These are phyloP conservation scores for Hypholoma fasciculare DNA, from an alignment of 768 basidiomycete genomes.

Conservation along the genomic window DNA sequence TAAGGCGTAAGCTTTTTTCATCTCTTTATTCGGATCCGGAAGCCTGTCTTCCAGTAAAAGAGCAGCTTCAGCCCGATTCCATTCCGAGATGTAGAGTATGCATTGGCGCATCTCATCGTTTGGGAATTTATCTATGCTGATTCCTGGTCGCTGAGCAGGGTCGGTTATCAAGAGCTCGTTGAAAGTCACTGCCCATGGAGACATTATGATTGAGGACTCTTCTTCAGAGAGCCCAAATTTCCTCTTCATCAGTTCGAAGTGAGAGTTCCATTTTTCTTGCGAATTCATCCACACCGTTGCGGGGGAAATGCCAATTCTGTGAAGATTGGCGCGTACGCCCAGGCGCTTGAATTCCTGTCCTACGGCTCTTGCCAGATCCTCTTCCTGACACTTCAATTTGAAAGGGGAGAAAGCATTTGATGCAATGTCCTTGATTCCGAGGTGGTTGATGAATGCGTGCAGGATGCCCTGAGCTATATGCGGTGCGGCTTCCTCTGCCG, in stretches of 20 bases:
- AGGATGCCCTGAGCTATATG: conserved; percentile 29
- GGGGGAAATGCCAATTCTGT: conserved; percentile 18
- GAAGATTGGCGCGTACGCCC: conserved; percentile 19
- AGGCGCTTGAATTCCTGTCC: conserved; percentile 26
- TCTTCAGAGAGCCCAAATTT: too few species aligned
- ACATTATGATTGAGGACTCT: too few species aligned
- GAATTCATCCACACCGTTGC: background rate
- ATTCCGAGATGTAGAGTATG: background rate
- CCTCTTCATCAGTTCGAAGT: too few species aligned
- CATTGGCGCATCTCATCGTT: too few species aligned
- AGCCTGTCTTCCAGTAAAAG: background rate
- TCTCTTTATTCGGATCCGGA: background rate
- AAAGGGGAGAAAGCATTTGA: conserved; percentile 17
- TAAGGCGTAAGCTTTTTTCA: background rate
- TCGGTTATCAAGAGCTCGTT: too few species aligned
- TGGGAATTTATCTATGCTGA: too few species aligned
- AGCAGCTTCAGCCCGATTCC: background rate
- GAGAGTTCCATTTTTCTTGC: background rate
- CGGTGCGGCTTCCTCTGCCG: conserved; percentile 26
- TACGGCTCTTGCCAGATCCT: conserved; percentile 22
- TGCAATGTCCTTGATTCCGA: conserved; percentile 4
- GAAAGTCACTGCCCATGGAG: too few species aligned
- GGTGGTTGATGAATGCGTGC: conserved; percentile 22
- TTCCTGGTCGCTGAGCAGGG: too few species aligned
- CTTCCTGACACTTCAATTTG: conserved; percentile 24